Evolutionary conservation across 2,329 filamentous ascomycete species (phyloP).

Genomic region (Colletotrichum agaves): DNA sequence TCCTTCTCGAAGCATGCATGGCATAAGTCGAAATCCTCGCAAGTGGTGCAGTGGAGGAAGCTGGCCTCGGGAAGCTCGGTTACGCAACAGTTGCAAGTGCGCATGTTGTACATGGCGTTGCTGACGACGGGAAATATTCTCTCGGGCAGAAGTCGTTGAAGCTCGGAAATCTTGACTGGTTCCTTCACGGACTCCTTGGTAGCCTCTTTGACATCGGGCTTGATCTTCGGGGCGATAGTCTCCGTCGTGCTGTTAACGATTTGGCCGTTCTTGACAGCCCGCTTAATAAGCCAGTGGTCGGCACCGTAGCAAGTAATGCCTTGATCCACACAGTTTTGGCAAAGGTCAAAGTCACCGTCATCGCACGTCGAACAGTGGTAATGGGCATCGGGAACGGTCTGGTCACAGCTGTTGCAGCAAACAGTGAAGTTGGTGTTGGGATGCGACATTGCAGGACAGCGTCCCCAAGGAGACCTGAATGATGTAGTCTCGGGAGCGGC

Average conservation of each 20-base stretch:
- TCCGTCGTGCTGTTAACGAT: constrained; percentile 90
- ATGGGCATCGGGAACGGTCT: constrained; percentile 81
- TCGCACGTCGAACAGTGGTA: constrained; percentile 97
- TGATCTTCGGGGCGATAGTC: constrained; percentile 74
- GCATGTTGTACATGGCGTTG: constrained; percentile 51
- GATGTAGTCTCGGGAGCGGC: constrained; percentile 13
- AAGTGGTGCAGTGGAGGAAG: constrained; percentile 86
- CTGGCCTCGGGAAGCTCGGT: constrained; percentile 77
- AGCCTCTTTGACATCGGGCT: constrained; percentile 45
- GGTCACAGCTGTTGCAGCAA: constrained; percentile 92
- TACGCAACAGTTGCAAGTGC: constrained; percentile 77
- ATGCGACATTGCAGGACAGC: constrained; percentile 33
- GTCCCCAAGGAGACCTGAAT: constrained; percentile 15
- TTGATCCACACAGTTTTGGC: constrained; percentile 78
- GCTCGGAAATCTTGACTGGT: constrained; percentile 25
- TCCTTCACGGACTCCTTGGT: constrained; percentile 39
- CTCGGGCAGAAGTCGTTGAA: constrained; percentile 2
- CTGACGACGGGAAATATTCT: constrained; percentile 23
- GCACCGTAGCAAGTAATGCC: constrained; percentile 82
- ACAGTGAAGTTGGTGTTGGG: constrained; percentile 74
- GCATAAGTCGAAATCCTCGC: constrained; percentile 94
- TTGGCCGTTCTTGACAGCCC: constrained; percentile 79
- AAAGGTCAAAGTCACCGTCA: constrained; percentile 93
- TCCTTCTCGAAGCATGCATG: constrained; percentile 79
- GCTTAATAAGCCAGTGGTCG: constrained; percentile 95